A percentile compares a stretch with the other conserved stretches of the same genome.
phyloP scores from a whole-genome alignment of 2,329 filamentous ascomycete genomes.

The Aspergillus sojae region DNA sequence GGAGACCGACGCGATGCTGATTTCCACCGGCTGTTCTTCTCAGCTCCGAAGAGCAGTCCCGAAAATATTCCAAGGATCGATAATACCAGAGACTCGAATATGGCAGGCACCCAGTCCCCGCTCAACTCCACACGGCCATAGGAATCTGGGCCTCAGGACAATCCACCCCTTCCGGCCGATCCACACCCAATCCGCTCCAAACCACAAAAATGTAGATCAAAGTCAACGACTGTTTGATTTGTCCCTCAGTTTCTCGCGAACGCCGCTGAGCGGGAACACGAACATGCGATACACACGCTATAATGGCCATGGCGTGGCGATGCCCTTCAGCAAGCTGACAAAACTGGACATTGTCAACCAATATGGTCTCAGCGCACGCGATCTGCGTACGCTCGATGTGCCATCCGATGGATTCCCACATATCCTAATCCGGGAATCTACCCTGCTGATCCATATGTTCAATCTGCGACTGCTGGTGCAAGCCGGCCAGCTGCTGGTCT shows the following conservation, averaged over 20 bases:
- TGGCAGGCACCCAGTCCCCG: background rate
- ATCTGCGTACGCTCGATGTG: conserved; percentile 38
- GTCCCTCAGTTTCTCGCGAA: background rate
- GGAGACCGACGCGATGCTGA: background rate
- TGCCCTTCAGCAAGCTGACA: conserved; percentile 3
- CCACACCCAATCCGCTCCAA: background rate
- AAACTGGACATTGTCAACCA: conserved; percentile 23
- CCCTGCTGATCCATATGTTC: conserved; percentile 40
- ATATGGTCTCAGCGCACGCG: conserved; percentile 31
- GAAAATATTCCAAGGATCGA: background rate
- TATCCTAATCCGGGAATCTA: conserved; percentile 34
- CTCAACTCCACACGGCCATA: background rate
- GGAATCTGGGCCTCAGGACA: background rate
- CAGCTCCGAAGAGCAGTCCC: background rate
- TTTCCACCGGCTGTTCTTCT: background rate
- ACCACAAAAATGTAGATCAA: background rate
- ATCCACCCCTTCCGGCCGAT: background rate
- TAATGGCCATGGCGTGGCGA: background rate
- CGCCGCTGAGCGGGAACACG: conserved; percentile 4
- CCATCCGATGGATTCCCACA: conserved; percentile 37
- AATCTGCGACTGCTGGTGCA: conserved; percentile 40
- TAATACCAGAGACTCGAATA: background rate
- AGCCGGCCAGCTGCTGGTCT: conserved; percentile 32
- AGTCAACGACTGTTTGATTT: background rate
- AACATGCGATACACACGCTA: conserved; percentile 10